Conservation (phyloP, 805 yeast species). For the Tetrapisispora phaffii region DNA sequence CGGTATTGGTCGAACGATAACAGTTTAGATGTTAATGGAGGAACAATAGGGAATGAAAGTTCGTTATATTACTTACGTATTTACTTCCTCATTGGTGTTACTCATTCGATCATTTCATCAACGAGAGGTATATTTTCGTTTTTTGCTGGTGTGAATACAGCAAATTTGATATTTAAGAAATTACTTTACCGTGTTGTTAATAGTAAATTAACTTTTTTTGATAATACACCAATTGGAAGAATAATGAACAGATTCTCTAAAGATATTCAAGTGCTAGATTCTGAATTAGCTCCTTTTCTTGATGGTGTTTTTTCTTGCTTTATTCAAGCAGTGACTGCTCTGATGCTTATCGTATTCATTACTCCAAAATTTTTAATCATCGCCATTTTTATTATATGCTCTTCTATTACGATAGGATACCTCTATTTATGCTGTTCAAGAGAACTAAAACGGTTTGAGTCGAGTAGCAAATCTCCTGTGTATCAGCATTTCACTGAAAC, state of each 20-base stretch:
- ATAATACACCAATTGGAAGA: slow-evolving; percentile 91
- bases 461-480: slow-evolving; percentile 85
- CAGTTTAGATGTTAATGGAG: not conserved
- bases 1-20: slow-evolving; percentile 47
- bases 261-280: slow-evolving; percentile 90
- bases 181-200: slow-evolving; percentile 57
- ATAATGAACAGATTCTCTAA: slow-evolving; percentile 94
- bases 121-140: slow-evolving; percentile 52
- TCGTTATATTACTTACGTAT: slow-evolving; percentile 48
- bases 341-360: slow-evolving; percentile 64
- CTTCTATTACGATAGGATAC: slow-evolving; percentile 63
- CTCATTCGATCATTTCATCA: slow-evolving; percentile 48
- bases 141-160: slow-evolving; percentile 66
- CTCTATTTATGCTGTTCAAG: slow-evolving; percentile 75
- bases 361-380: slow-evolving; percentile 79
- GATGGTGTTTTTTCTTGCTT: slow-evolving; percentile 62
- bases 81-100: slow-evolving; percentile 62
- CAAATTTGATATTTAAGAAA: slow-evolving; percentile 59
- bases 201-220: slow-evolving; percentile 83
- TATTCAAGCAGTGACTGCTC: slow-evolving; percentile 56
- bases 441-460: slow-evolving; percentile 84
- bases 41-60: not conserved
- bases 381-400: slow-evolving; percentile 51
- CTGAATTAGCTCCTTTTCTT: slow-evolving; percentile 74
- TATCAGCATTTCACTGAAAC: slow-evolving; percentile 96